Percentiles rank a stretch among this genome's conserved stretches.
These are phyloP conservation scores for barrel medic (Medicago truncatula) DNA, from an alignment of 306 rosid species.

Conservation along the genomic window DNA sequence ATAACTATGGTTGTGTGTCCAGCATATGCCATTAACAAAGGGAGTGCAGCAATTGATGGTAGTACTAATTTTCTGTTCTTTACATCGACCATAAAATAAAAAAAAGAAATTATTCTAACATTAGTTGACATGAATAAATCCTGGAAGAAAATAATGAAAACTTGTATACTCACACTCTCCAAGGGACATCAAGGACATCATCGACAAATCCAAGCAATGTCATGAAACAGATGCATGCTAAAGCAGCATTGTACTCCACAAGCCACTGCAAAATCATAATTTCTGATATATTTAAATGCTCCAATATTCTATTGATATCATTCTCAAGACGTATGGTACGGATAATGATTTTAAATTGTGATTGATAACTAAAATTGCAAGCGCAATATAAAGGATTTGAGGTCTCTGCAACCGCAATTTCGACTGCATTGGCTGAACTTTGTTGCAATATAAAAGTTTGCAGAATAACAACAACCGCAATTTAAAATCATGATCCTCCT, in stretches of 20 bases:
- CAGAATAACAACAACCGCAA: neutral
- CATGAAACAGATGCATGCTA: slow-evolving; percentile 93
- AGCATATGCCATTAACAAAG: slow-evolving; percentile 98
- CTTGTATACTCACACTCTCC: slow-evolving; percentile 91
- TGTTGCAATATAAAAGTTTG: neutral
- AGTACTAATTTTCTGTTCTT: slow-evolving; percentile 83
- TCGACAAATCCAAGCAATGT: slow-evolving; percentile 94
- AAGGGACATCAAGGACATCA: slow-evolving; percentile 95
- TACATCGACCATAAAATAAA: slow-evolving; percentile 44
- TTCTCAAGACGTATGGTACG: neutral
- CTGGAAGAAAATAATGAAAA: slow-evolving; percentile 31
- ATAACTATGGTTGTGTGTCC: slow-evolving; percentile 96
- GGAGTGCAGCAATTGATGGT: slow-evolving; percentile 97
- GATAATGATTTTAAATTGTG: neutral
- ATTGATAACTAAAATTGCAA: neutral
- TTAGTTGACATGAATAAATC: slow-evolving; percentile 36
- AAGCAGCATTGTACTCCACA: slow-evolving; percentile 96
- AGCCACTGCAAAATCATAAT: slow-evolving; percentile 84
- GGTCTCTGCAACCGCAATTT: neutral
- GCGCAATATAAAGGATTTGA: neutral
- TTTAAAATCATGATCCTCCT: neutral
- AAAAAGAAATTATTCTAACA: slow-evolving; percentile 28
- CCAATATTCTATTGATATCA: slow-evolving; percentile 16
- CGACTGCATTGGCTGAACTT: neutral
- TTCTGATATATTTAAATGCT: slow-evolving; percentile 26